A percentile compares a stretch with the other conserved stretches of the same genome.
Evolutionary conservation across 2,329 filamentous ascomycete genomes (phyloP).

Genomic region (Stachybotrys echinatus): DNA sequence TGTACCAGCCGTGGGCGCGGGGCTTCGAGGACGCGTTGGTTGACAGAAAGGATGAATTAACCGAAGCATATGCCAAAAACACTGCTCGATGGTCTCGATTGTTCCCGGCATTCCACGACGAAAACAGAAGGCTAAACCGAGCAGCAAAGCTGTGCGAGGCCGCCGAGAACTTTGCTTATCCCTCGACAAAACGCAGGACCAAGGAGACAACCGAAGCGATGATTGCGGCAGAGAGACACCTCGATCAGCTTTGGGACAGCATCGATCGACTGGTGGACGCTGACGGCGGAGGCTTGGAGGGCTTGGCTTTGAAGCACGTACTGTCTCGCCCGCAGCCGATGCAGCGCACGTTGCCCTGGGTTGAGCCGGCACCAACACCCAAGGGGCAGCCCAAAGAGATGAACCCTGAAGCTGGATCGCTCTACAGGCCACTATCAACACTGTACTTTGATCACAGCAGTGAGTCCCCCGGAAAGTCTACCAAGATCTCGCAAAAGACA

Average conservation of each 20-base stretch:
- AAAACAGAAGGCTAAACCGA: constrained; percentile 5
- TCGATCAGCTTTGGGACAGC: constrained; percentile 18
- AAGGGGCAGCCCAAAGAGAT: neutral
- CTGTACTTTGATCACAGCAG: constrained; percentile 9
- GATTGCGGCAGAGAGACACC: constrained; percentile 37
- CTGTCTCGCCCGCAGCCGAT: constrained; percentile 29
- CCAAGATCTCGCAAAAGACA: constrained; percentile 4
- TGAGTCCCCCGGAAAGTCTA: neutral
- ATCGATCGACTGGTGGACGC: constrained; percentile 8
- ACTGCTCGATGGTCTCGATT: constrained; percentile 9
- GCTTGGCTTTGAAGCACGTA: constrained; percentile 19
- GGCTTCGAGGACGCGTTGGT: constrained; percentile 26
- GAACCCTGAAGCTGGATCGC: neutral
- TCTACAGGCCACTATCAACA: constrained; percentile 17
- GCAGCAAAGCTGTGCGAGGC: constrained; percentile 20
- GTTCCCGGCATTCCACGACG: constrained; percentile 9
- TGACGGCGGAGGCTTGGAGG: constrained; percentile 9
- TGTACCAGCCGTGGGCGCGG: constrained; percentile 43
- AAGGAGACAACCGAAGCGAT: constrained; percentile 37
- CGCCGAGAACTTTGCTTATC: constrained; percentile 35
- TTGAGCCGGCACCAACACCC: constrained; percentile 22
- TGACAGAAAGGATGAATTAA: neutral
- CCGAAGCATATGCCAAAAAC: constrained; percentile 13
- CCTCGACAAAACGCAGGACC: constrained; percentile 37
- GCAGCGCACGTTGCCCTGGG: constrained; percentile 44